Base-by-base conservation (phyloP, 2,329 filamentous ascomycete species). In the Pezicula radicicola region DNA sequence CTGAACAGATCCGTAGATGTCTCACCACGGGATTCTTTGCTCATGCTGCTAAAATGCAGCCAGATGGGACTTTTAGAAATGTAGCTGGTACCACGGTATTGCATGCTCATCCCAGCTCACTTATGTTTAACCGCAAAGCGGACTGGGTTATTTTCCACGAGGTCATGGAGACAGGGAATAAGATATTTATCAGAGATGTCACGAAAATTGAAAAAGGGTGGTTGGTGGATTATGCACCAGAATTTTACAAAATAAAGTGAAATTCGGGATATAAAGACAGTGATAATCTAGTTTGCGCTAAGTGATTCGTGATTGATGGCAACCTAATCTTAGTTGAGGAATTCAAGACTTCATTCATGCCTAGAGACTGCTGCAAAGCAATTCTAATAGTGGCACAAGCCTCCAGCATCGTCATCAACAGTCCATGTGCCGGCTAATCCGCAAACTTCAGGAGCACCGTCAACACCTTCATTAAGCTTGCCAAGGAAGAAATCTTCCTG, bases 111-210 rank as follows among this genome's bases (percentile, higher is more conserved):
- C 94, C 94, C 1, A 96, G 84, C 65, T 95, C 89, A 37, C 73
- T 97, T 60, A 91, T 97, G 84, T 97, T 97, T 75, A 96, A 96
- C 69, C 85, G 92, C 51, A 97, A 95, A 74, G 91, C 91, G 10
- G 91, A 97, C 58, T 97, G 93, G 91, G 91, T 97, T 9, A 81
- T 99, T 33, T 99, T 97, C 66, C 88, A 95, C 63, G 93, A 97
- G 72, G 84, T 96, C 36, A 83, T 96, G 77, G 90, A 97, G 73
- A 95, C 89, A 4, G 84, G 87, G 9, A 83, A 82, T 57, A 97
- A 97, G 76, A 91, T 83, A 0, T 97, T 87, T 66, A 95, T 99
- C 62, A 79, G 91, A 50, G 93, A 97, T 69, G 75, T 97, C 53
- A 94, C 87, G n/a, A 94, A 90, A 73, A 89, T 97, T 62, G 89